Conservation (phyloP, 1,284 basidiomycete species). For the Phellinidium pouzarii region DNA sequence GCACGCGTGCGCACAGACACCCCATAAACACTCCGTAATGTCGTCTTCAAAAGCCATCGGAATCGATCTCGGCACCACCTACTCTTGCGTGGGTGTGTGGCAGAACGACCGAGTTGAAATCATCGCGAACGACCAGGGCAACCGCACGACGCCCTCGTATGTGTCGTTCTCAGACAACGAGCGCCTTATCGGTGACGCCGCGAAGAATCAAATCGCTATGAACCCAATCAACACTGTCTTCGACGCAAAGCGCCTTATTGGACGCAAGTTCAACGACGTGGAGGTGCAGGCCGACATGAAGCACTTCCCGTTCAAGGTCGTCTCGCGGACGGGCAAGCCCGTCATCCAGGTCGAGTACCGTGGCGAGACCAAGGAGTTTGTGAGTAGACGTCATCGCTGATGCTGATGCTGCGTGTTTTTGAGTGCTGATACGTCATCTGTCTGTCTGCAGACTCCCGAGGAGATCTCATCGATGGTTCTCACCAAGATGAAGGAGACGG, state of each 20-base stretch:
- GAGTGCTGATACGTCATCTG: constrained; percentile 16
- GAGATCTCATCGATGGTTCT: constrained; percentile 98
- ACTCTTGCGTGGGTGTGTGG: constrained; percentile 87
- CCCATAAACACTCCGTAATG: constrained; percentile 28
- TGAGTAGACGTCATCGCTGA: constrained; percentile 37
- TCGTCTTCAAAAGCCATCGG: constrained; percentile 80
- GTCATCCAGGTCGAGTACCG: constrained; percentile 86
- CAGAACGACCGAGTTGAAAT: constrained; percentile 98
- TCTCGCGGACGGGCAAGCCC: constrained; percentile 82
- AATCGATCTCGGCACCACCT: constrained; percentile 84
- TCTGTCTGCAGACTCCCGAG: constrained; percentile 69
- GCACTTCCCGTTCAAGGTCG: constrained; percentile 91
- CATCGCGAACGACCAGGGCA: constrained; percentile 97
- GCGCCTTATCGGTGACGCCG: constrained; percentile 93
- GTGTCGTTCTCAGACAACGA: constrained; percentile 91
- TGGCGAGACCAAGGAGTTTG: constrained; percentile 89
- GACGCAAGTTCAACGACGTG: constrained; percentile 75
- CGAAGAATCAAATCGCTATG: constrained; percentile 92
- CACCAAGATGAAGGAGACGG: constrained; percentile 97
- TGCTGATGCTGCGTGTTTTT: neutral
- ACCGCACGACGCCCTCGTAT: constrained; percentile 93
- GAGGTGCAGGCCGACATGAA: constrained; percentile 95
- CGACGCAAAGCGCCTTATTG: constrained; percentile 88
- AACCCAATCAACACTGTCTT: constrained; percentile 80
- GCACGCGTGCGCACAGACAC: constrained; percentile 1